Evolutionary conservation across 345 rosid genomes (phyloP).

Genomic region (Populus pruinosa): DNA sequence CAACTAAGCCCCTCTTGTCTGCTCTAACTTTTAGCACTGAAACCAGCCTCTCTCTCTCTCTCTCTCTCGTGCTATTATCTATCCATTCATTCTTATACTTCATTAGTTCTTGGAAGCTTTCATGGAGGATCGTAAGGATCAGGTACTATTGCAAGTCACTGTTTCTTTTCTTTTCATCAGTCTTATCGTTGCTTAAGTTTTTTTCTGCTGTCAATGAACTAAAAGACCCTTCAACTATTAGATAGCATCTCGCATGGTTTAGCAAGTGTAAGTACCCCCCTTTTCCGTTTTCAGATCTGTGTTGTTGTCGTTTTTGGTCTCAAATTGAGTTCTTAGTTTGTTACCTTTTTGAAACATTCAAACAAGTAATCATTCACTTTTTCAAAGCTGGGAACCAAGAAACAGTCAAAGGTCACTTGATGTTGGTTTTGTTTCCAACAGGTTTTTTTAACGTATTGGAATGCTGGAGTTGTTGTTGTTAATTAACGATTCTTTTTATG

Average conservation of each 20-base stretch:
- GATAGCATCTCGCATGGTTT: background rate
- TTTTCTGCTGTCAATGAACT: background rate
- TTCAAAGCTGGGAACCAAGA: background rate
- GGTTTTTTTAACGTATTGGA: background rate
- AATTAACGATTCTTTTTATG: background rate
- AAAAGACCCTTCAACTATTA: background rate
- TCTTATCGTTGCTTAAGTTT: background rate
- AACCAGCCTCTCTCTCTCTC: background rate
- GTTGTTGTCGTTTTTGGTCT: background rate
- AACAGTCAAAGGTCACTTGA: too few relatives aligned
- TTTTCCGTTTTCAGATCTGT: background rate
- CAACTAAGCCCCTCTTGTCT: background rate
- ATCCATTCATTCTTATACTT: background rate
- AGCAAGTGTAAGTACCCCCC: background rate
- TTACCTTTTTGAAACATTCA: background rate
- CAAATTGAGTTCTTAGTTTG: background rate
- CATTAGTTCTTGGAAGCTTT: background rate
- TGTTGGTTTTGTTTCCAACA: too few relatives aligned
- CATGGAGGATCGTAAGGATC: background rate
- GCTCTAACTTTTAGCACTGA: background rate
- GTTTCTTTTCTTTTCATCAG: background rate
- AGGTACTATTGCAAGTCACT: background rate
- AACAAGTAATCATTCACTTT: background rate
- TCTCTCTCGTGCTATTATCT: background rate
- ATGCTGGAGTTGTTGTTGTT: too few relatives aligned